Evolutionary conservation across 352 stramenopile genomes (phyloP).

Genomic region (Globisporangium paddicum): DNA sequence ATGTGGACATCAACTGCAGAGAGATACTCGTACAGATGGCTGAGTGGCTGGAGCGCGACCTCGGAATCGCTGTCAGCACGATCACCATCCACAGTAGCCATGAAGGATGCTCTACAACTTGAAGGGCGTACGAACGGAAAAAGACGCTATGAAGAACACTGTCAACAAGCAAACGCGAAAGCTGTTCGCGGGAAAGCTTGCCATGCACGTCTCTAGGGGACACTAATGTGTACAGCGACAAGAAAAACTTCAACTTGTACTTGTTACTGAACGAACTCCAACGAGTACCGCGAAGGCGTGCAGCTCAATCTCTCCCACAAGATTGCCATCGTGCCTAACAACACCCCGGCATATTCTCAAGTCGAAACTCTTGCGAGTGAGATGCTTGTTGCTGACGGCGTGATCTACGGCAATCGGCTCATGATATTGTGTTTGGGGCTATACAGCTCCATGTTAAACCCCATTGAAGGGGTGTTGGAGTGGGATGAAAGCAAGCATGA

Average conservation of each 20-base stretch:
- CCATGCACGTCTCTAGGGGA: conserved; percentile 15
- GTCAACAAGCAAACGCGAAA: conserved; percentile 17
- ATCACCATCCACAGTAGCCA: conserved; percentile 11
- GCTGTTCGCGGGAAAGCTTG: conserved; percentile 10
- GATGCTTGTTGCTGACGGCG: conserved; percentile 8
- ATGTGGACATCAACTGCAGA: conserved; percentile 16
- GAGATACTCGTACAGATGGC: not conserved
- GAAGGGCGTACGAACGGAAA: conserved; percentile 20
- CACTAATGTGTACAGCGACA: conserved; percentile 19
- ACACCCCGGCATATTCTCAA: conserved; percentile 12
- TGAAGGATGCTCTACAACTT: conserved; percentile 19
- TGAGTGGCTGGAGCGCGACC: conserved; percentile 7
- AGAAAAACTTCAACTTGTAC: conserved; percentile 28
- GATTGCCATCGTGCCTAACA: conserved; percentile 19
- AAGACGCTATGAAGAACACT: conserved; percentile 16
- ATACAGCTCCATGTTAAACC: conserved; percentile 22
- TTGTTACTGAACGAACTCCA: conserved; percentile 1
- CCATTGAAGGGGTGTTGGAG: conserved; percentile 22
- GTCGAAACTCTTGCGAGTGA: conserved; percentile 5
- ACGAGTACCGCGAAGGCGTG: conserved; percentile 7
- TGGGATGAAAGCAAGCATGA: conserved; percentile 12
- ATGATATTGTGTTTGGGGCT: conserved; percentile 5
- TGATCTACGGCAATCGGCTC: conserved; percentile 13
- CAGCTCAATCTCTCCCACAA: conserved; percentile 11
- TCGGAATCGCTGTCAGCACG: conserved; percentile 7